Evolutionary conservation across 2,329 filamentous ascomycete genomes (phyloP).

Genomic region (Exophiala sp.): DNA sequence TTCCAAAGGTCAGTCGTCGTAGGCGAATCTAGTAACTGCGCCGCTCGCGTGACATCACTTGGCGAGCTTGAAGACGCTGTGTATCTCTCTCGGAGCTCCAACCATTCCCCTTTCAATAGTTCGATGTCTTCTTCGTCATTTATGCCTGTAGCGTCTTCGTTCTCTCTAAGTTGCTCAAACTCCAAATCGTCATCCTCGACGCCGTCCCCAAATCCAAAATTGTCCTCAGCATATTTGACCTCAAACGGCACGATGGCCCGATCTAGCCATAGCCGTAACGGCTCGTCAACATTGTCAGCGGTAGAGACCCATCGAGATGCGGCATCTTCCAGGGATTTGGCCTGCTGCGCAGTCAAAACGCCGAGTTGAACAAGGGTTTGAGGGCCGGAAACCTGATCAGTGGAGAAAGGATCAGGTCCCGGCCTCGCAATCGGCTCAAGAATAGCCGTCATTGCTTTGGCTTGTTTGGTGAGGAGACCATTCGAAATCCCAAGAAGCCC

Average conservation of each 20-base stretch:
- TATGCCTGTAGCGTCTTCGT: slow-evolving; percentile 52
- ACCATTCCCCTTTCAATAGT: slow-evolving; percentile 44
- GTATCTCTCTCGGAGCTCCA: slow-evolving; percentile 41
- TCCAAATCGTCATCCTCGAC: slow-evolving; percentile 56
- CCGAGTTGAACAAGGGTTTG: slow-evolving; percentile 48
- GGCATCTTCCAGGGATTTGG: slow-evolving; percentile 52
- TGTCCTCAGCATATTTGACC: slow-evolving; percentile 42
- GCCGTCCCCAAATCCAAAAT: slow-evolving; percentile 47
- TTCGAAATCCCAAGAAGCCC: slow-evolving; percentile 38
- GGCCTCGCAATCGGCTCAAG: slow-evolving; percentile 38
- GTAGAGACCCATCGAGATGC: slow-evolving; percentile 41
- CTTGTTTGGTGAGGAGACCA: slow-evolving; percentile 40
- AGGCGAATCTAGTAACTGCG: slow-evolving; percentile 29
- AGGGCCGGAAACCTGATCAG: slow-evolving; percentile 31
- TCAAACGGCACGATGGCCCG: slow-evolving; percentile 45
- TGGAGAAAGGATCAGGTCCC: slow-evolving; percentile 45
- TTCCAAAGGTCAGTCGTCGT: slow-evolving; percentile 53
- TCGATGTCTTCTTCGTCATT: slow-evolving; percentile 51
- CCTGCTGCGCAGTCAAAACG: slow-evolving; percentile 59
- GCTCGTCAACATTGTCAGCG: slow-evolving; percentile 32
- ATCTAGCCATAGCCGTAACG: slow-evolving; percentile 54
- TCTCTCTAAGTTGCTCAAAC: slow-evolving; percentile 55
- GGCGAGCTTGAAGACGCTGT: slow-evolving; percentile 27
- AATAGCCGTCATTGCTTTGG: slow-evolving; percentile 38
- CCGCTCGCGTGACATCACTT: slow-evolving; percentile 35